Evolutionary conservation across 2,329 filamentous ascomycete species (phyloP).

Genomic region (Fusarium pseudocircinatum): DNA sequence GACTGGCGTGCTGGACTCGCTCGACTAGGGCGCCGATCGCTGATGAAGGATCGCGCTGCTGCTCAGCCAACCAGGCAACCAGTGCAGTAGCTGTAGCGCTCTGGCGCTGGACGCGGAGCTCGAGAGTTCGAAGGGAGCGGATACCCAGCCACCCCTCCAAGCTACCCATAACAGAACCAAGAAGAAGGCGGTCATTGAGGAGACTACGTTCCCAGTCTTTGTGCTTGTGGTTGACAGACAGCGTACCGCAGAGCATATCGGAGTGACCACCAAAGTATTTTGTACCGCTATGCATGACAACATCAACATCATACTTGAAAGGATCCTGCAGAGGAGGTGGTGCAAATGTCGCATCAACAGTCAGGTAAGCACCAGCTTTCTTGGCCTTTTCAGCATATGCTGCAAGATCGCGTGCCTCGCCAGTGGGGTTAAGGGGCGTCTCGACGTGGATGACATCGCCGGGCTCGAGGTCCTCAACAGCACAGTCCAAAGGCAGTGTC

Average conservation of each 20-base stretch:
- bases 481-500: slow-evolving; percentile 76
- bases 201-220: slow-evolving; percentile 70
- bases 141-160: slow-evolving; percentile 94
- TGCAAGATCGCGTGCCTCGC: slow-evolving; percentile 78
- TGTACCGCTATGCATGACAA: slow-evolving; percentile 91
- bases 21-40: slow-evolving; percentile 64
- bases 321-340: slow-evolving; percentile 91
- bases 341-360: slow-evolving; percentile 91
- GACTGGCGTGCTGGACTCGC: slow-evolving; percentile 77
- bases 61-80: slow-evolving; percentile 74
- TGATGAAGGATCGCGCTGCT: slow-evolving; percentile 53
- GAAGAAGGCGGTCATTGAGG: slow-evolving; percentile 73
- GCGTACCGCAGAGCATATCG: slow-evolving; percentile 88
- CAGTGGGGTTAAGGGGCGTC: slow-evolving; percentile 92
- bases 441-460: slow-evolving; percentile 93
- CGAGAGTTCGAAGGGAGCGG: slow-evolving; percentile 84
- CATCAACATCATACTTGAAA: slow-evolving; percentile 81
- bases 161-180: slow-evolving; percentile 88
- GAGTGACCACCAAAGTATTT: slow-evolving; percentile 98
- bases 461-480: slow-evolving; percentile 70
- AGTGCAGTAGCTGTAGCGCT: slow-evolving; percentile 74
- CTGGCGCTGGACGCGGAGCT: slow-evolving; percentile 82
- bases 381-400: slow-evolving; percentile 78
- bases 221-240: slow-evolving; percentile 69
- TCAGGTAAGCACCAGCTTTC: slow-evolving; percentile 76